These are phyloP conservation scores for Globisporangium parvum DNA, from an alignment of 352 stramenopile genomes.

Conservation along the genomic window DNA sequence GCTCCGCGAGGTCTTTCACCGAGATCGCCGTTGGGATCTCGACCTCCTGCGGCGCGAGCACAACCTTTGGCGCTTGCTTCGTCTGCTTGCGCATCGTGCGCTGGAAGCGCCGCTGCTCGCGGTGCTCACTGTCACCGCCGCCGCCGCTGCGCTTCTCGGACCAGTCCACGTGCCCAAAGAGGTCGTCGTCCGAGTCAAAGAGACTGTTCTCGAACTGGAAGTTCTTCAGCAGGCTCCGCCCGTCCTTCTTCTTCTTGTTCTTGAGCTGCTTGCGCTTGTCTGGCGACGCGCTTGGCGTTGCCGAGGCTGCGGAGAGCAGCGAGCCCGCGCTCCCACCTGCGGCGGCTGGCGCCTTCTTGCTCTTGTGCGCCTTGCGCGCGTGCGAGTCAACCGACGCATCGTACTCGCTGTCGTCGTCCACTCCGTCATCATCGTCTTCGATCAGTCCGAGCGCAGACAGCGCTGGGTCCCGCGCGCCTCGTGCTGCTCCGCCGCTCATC, in stretches of 20 bases:
- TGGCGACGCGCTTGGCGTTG: conserved; percentile 10
- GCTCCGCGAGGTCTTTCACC: conserved; percentile 75
- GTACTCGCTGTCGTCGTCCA: conserved; percentile 15
- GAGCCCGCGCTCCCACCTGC: conserved; percentile 17
- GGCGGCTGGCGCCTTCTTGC: conserved; percentile 14
- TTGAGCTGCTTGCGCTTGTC: conserved; percentile 55
- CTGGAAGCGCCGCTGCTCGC: conserved; percentile 61
- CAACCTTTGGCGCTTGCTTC: conserved; percentile 29
- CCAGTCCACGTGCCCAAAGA: conserved; percentile 81
- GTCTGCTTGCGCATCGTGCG: conserved; percentile 47
- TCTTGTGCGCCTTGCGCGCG: conserved; percentile 26
- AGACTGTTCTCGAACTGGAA: conserved; percentile 87
- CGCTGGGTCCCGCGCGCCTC: conserved; percentile 23
- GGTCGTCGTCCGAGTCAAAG: conserved; percentile 54
- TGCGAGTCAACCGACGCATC: conserved; percentile 1
- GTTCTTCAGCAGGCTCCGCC: conserved; percentile 62
- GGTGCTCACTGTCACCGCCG: conserved; percentile 34
- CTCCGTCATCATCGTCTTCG: conserved; percentile 13
- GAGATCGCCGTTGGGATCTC: conserved; percentile 69
- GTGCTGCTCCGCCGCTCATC: background rate
- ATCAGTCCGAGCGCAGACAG: conserved; percentile 48
- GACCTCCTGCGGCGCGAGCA: conserved; percentile 54
- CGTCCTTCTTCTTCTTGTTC: conserved; percentile 73
- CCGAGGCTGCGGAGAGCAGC: conserved; percentile 4
- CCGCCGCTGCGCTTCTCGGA: conserved; percentile 22